phyloP scores from a whole-genome alignment of 2,329 filamentous ascomycete species.

The Metarhizium album region DNA sequence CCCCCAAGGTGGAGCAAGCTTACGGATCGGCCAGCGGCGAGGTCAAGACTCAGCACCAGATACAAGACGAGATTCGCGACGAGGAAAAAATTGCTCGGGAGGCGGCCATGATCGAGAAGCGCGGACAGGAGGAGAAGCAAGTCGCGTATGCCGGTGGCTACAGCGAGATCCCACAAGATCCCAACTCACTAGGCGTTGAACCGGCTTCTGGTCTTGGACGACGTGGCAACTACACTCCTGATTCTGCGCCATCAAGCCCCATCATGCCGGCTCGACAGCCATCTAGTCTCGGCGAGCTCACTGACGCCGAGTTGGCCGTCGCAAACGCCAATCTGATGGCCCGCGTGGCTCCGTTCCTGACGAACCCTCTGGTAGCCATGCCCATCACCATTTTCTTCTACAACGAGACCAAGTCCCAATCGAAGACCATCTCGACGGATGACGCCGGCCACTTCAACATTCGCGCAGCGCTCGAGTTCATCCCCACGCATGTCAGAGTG shows the following conservation, averaged over 20 bases:
- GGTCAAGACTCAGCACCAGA: slow-evolving; percentile 15
- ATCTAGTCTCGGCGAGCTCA: slow-evolving; percentile 47
- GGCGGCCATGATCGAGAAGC: slow-evolving; percentile 64
- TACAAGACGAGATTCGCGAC: slow-evolving; percentile 38
- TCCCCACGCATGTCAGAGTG: slow-evolving; percentile 82
- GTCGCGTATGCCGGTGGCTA: slow-evolving; percentile 62
- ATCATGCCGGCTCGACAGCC: slow-evolving; percentile 25
- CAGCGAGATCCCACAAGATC: slow-evolving; percentile 51
- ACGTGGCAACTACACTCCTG: slow-evolving; percentile 24
- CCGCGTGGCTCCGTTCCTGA: slow-evolving; percentile 79
- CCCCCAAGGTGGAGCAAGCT: slow-evolving; percentile 38
- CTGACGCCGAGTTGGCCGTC: slow-evolving; percentile 59
- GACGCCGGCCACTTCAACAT: slow-evolving; percentile 80
- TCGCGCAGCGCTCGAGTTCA: slow-evolving; percentile 72
- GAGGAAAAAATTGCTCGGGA: slow-evolving; percentile 61
- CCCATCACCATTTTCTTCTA: slow-evolving; percentile 94
- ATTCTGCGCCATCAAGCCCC: slow-evolving; percentile 34
- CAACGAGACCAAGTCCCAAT: slow-evolving; percentile 72
- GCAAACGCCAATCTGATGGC: slow-evolving; percentile 86
- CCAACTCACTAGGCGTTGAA: slow-evolving; percentile 23
- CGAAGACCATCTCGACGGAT: slow-evolving; percentile 74
- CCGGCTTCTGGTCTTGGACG: slow-evolving; percentile 18
- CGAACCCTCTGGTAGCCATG: slow-evolving; percentile 63
- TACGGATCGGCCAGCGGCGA: slow-evolving; percentile 7
- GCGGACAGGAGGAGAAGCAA: slow-evolving; percentile 60